Evolutionary conservation across 225 moss, liverwort and hornwort species (phyloP).

Genomic region (Rhytidiadelphus loreus): DNA sequence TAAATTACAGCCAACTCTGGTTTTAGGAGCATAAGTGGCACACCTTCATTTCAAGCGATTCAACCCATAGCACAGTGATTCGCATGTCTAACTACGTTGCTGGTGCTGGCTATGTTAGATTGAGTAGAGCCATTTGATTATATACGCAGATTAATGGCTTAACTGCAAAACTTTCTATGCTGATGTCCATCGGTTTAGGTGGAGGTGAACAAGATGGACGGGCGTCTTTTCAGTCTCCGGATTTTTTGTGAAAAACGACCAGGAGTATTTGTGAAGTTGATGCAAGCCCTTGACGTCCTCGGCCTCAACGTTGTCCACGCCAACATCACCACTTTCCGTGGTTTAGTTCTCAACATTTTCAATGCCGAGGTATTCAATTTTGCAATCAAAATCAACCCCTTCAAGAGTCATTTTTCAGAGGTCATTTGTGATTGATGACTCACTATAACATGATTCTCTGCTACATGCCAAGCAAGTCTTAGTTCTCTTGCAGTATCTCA

Average conservation of each 20-base stretch:
- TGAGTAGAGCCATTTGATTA: background rate
- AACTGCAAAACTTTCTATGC: background rate
- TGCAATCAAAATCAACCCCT: background rate
- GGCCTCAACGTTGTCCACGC: constrained; percentile 90
- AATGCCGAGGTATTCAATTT: constrained; percentile 69
- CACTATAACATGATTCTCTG: background rate
- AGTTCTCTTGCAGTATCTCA: background rate
- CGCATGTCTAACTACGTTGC: background rate
- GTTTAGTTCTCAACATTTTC: constrained; percentile 81
- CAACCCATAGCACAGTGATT: background rate
- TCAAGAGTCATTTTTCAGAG: background rate
- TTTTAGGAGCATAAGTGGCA: background rate
- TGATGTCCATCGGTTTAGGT: constrained; percentile 31
- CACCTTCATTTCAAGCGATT: background rate
- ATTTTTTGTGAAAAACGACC: constrained; percentile 91
- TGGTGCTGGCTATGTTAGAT: background rate
- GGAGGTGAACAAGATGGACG: constrained; percentile 81
- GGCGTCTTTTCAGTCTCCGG: constrained; percentile 62
- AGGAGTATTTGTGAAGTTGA: constrained; percentile 78
- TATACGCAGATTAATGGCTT: background rate
- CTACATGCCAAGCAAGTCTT: too few species aligned
- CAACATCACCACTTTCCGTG: constrained; percentile 90
- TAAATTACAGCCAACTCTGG: background rate
- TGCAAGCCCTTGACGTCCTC: constrained; percentile 80
- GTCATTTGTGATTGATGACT: background rate